Conservation (phyloP, 2,329 filamentous ascomycete genomes). For the Colletotrichum phormii region DNA sequence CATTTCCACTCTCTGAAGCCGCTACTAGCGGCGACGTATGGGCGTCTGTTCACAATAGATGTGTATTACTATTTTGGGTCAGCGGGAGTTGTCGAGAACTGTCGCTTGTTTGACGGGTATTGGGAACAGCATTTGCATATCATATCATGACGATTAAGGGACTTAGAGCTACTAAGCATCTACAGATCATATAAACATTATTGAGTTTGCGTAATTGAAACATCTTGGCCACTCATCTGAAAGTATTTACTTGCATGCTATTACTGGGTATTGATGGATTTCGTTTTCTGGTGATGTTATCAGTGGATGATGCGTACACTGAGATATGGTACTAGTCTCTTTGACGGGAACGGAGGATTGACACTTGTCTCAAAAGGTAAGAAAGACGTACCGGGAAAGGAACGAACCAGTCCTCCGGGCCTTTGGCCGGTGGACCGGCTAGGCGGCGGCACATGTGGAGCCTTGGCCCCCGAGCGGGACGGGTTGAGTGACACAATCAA, state of each 20-base stretch:
- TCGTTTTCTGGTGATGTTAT: neutral
- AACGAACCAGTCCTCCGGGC: slow-evolving; percentile 9
- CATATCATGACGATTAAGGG: slow-evolving; percentile 5
- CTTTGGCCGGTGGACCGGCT: slow-evolving; percentile 10
- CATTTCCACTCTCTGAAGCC: neutral
- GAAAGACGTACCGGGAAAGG: slow-evolving; percentile 7
- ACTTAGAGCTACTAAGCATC: slow-evolving; percentile 19
- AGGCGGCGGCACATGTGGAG: slow-evolving; percentile 21
- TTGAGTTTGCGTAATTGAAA: neutral
- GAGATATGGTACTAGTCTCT: too few relatives aligned
- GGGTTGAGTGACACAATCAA: slow-evolving; percentile 20
- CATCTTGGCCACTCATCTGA: neutral
- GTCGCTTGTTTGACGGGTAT: neutral
- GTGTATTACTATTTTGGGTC: slow-evolving; percentile 10
- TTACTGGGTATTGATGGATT: neutral
- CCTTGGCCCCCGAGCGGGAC: slow-evolving; percentile 18
- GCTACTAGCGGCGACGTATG: neutral
- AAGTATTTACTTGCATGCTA: neutral
- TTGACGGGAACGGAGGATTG: neutral
- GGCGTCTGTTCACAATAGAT: slow-evolving; percentile 17
- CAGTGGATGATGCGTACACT: slow-evolving; percentile 13
- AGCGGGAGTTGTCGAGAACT: slow-evolving; percentile 16
- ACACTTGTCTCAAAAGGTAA: slow-evolving; percentile 5
- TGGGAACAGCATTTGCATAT: slow-evolving; percentile 22
- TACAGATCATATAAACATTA: slow-evolving; percentile 8